Evolutionary conservation across 345 rosid species (phyloP).

Genomic region (Viola odorata): DNA sequence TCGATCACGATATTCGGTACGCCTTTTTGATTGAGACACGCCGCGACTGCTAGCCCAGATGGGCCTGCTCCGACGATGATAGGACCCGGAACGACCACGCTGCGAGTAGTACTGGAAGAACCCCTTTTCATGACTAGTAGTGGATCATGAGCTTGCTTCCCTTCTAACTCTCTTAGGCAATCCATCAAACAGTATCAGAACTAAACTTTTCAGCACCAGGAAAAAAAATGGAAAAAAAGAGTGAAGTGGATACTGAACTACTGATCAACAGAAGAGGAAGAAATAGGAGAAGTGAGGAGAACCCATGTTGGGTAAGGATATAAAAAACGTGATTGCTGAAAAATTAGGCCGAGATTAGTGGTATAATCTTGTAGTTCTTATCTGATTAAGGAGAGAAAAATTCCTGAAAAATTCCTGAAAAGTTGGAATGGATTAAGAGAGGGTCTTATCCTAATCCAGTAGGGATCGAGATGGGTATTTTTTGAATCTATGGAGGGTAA

Average conservation of each 20-base stretch:
- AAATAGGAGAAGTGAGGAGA: constrained; percentile 9
- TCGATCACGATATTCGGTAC: constrained; percentile 16
- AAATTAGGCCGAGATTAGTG: constrained; percentile 29
- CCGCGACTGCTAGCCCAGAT: constrained; percentile 26
- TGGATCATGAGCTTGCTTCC: constrained; percentile 73
- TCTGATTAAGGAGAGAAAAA: constrained; percentile 16
- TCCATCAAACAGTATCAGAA: constrained; percentile 32
- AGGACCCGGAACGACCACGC: constrained; percentile 29
- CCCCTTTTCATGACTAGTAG: constrained; percentile 20
- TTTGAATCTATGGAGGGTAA: constrained; percentile 28
- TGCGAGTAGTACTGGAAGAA: constrained; percentile 19
- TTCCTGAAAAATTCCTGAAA: constrained; percentile 14
- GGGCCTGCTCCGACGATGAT: constrained; percentile 28
- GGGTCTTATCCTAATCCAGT: constrained; percentile 38
- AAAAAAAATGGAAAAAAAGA: neutral
- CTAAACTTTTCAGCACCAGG: neutral
- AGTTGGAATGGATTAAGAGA: constrained; percentile 29
- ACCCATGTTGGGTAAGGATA: constrained; percentile 18
- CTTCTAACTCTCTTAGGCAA: constrained; percentile 62
- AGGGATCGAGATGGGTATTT: constrained; percentile 28
- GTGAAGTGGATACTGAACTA: neutral
- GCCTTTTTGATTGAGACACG: constrained; percentile 20
- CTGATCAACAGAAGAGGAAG: neutral
- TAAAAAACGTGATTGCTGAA: constrained; percentile 13
- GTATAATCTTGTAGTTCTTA: constrained; percentile 10